A percentile compares a stretch with the other conserved stretches of the same genome.
phyloP scores from a whole-genome alignment of 192 early-diverging fungal species.

The Podila epicladia region DNA sequence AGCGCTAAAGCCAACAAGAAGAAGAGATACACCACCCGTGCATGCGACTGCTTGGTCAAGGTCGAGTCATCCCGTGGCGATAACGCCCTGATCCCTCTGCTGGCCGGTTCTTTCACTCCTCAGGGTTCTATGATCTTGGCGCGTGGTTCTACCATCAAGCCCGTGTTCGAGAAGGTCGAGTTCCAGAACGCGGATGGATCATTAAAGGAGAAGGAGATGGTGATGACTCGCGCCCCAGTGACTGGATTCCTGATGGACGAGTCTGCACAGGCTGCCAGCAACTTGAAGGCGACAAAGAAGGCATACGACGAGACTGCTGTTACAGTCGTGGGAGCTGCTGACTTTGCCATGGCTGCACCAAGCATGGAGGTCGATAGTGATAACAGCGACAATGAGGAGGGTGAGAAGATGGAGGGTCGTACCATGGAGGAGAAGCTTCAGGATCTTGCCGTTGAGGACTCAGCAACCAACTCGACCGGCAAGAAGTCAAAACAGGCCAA shows the following conservation, averaged over 20 bases:
- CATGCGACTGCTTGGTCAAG: conserved; percentile 56
- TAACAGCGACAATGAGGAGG: conserved; percentile 23
- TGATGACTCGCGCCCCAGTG: conserved; percentile 38
- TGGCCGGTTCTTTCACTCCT: conserved; percentile 56
- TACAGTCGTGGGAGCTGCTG: conserved; percentile 53
- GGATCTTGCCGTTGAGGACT: conserved; percentile 50
- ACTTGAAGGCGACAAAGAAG: conserved; percentile 64
- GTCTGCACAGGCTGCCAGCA: conserved; percentile 53
- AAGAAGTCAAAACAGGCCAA: conserved; percentile 39
- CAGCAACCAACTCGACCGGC: conserved; percentile 19
- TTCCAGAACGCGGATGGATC: conserved; percentile 49
- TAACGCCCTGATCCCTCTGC: conserved; percentile 51
- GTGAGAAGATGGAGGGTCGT: conserved; percentile 29
- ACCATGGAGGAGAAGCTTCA: conserved; percentile 57
- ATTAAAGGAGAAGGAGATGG: conserved; percentile 39
- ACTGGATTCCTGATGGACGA: conserved; percentile 60
- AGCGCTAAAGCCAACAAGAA: conserved; percentile 54
- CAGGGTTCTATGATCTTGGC: conserved; percentile 57
- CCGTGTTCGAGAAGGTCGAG: conserved; percentile 62
- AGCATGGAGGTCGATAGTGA: conserved; percentile 18
- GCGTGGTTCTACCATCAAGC: conserved; percentile 61
- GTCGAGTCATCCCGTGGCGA: conserved; percentile 51
- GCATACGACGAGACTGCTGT: conserved; percentile 62
- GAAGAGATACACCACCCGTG: conserved; percentile 55
- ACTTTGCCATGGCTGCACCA: conserved; percentile 51